Base-by-base conservation (phyloP, 2,329 filamentous ascomycete species). In the Acrodontium crateriforme region DNA sequence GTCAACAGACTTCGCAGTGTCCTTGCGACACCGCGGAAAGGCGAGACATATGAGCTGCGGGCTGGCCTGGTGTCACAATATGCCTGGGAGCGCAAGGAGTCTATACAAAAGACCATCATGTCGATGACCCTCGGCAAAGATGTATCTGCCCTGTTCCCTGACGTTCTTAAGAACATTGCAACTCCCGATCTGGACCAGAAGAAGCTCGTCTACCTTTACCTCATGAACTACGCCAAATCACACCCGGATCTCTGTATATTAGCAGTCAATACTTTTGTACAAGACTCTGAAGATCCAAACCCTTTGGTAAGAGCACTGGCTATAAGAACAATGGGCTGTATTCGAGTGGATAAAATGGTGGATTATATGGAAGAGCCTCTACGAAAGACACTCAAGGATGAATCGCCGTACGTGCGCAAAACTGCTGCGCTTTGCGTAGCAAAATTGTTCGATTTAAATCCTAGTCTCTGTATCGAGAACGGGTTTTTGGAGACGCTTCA, bases 191-290 rank as follows among this genome's bases (percentile, higher is more conserved):
- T 98, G 38, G 89, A 98, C 55, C 89, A 98, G 65, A 98, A 98
- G 72, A 98, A 98, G 67, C 78, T 98, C 42, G 89, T 98, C 11
- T 98, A 98, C 52, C 67, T 98, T 25, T 98, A 98, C 54, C 65
- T 98, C 36, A 98, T 98, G 89, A 98, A 98, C 59, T 98, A 98
- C 59, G 89, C 89, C 47, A 98, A 98, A 65, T 93, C 87, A 41
- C 89, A 98, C 59, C 89, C 89, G 17, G 89, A 98, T 53, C 74
- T 98, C 18, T 98, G 89, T 56, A 98, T 98, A 59, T 74, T 98
- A 44, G 89, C 89, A 42, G 89, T 98, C 51, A 98, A 98, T 55
- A 98, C 89, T 9, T 98, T 98, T 50, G 89, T 95, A 5, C 89
- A 98, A 67, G 89, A 98, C 55, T 89, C 89, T 10, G 89, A 98